Base-by-base conservation (phyloP, 768 basidiomycete species). In the Xanthoconium stramineum region DNA sequence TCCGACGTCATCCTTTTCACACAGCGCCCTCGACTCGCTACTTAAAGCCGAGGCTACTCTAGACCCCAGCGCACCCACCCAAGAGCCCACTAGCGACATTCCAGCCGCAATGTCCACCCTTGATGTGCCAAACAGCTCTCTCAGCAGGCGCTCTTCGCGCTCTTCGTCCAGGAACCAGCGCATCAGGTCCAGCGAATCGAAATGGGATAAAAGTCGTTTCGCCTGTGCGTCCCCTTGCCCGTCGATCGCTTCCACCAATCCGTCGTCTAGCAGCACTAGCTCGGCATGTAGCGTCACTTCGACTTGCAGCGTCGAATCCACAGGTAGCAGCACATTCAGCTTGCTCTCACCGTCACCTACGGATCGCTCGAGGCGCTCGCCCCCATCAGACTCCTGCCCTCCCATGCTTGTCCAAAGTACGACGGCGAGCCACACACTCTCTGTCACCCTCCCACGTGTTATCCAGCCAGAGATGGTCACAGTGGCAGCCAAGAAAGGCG, bases 381-480 rank as follows among this genome's bases (percentile, higher is more conserved):
- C 70, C 12, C 56, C 71, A 37, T 61, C 71, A 51, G 71, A 66
- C 37, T 71, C 64, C 10, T 69, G 68, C 53, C 81, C 83, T 37
- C 70, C 72, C 24, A 78, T 83, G 75, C 59, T 71, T n/a, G 66
- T 80, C 47, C 69, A 74, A 40, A 75, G 78, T 47, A 76, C 76
- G 20, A 56, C 67, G 6, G 58, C 65, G 32, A 70, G 64, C 56
- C 76, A 85, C 66, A 76, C 70, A 5, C 67, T 84, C n/a, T 72
- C 72, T 30, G 79, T 83, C 14, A 69, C 68, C 42, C 77, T 85
- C 13, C 82, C 83, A 10, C 63, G 69, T 47, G 70, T 71, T 11
- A 78, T 80, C 44, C 69, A 76, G 59, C 77, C 81, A 14, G 84
- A 85, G 64, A 85, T 85, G 84, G 81, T 85, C 29, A 85, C 83